Percentiles rank a stretch among this genome's conserved stretches.
Conservation (phyloP, 2,329 filamentous ascomycete species). For the Emergomyces orientalis region DNA sequence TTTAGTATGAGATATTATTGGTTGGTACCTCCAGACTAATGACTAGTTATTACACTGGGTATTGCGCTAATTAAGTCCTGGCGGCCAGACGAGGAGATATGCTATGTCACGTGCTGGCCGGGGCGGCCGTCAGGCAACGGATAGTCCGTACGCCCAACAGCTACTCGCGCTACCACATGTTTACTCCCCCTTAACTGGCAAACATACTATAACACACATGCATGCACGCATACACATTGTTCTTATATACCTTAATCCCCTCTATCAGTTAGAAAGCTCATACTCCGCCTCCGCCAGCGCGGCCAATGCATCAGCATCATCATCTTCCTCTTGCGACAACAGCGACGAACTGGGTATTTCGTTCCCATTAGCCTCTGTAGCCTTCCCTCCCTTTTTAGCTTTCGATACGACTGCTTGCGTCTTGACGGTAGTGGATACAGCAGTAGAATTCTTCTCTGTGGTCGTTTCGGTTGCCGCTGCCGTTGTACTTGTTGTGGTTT, state of each 20-base stretch:
- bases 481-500: background rate
- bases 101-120: no score
- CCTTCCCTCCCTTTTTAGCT: background rate
- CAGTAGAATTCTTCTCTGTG: background rate
- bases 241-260: background rate
- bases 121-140: no score
- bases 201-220: background rate
- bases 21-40: no score
- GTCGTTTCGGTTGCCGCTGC: background rate
- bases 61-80: no score
- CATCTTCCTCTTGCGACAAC: conserved; percentile 18
- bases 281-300: conserved; percentile 28
- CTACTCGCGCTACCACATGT: no score
- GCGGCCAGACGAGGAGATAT: no score
- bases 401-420: background rate
- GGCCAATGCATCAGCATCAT: conserved; percentile 35
- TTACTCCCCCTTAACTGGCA: no score
- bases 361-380: conserved; percentile 6
- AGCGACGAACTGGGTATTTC: conserved; percentile 16
- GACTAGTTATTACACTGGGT: no score
- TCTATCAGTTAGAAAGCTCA: conserved; percentile 2
- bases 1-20: no score
- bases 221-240: background rate
- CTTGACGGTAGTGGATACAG: background rate
- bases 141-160: no score